These are phyloP conservation scores for Rhododendron molle DNA, from an alignment of 148 eudicot genomes.

Conservation along the genomic window DNA sequence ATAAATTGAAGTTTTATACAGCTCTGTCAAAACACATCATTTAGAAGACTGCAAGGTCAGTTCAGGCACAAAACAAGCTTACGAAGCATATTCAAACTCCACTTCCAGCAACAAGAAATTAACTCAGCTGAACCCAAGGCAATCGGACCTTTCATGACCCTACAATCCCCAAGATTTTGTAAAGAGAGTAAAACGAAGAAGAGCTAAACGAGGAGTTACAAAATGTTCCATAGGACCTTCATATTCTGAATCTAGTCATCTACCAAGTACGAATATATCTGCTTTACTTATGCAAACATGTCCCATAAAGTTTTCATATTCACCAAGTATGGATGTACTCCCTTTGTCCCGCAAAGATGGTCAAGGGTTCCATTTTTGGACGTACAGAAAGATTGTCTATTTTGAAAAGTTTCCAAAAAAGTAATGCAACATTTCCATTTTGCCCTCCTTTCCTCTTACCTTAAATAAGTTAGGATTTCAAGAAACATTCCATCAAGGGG, in stretches of 20 bases:
- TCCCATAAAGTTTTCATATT: neutral
- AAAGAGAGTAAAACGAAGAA: neutral
- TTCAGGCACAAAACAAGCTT: neutral
- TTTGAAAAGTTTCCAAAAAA: neutral
- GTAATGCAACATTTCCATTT: neutral
- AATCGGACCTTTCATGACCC: neutral
- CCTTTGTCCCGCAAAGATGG: too few relatives aligned
- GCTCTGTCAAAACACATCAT: neutral
- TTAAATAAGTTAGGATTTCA: neutral
- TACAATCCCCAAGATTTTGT: neutral
- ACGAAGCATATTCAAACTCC: neutral
- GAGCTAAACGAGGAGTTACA: neutral
- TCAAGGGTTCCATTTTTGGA: too few relatives aligned
- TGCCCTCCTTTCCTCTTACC: neutral
- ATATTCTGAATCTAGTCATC: neutral
- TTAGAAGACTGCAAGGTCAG: neutral
- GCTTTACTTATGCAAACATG: neutral
- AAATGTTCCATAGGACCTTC: neutral
- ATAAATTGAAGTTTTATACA: neutral
- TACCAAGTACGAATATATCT: neutral
- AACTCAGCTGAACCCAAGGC: neutral
- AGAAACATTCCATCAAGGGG: neutral
- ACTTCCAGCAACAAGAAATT: neutral
- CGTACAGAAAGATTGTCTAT: neutral
- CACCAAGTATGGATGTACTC: neutral